Conservation (phyloP, 768 basidiomycete species). For the Russula virescens region DNA sequence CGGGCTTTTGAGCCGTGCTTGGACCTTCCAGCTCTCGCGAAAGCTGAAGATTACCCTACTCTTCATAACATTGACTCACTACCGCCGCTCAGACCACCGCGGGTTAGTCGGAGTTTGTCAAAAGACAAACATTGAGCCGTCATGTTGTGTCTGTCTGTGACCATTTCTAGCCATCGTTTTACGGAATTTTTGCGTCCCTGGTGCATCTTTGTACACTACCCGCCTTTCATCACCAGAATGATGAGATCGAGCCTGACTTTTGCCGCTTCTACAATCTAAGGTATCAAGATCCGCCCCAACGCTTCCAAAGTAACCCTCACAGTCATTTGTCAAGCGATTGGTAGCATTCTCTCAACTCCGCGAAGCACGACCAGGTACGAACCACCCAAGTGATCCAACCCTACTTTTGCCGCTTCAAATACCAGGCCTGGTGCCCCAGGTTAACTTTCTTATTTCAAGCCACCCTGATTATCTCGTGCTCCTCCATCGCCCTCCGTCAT, state of each 20-base stretch:
- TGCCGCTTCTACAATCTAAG: neutral
- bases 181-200: constrained; percentile 12
- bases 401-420: constrained; percentile 21
- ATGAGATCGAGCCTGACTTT: neutral
- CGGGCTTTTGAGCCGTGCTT: neutral
- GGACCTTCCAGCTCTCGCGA: neutral
- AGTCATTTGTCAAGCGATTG: neutral
- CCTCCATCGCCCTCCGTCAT: constrained; percentile 1
- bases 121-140: too few species aligned
- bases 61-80: too few species aligned
- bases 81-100: neutral
- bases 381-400: too few species aligned
- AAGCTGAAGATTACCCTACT: constrained; percentile 16
- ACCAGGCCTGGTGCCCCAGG: neutral
- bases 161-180: neutral
- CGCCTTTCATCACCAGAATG: constrained; percentile 1
- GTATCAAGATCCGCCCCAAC: constrained; percentile 11
- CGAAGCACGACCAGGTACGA: constrained; percentile 15
- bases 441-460: constrained; percentile 1
- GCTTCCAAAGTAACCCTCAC: neutral
- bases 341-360: constrained; percentile 11
- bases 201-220: neutral
- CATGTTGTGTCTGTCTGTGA: neutral
- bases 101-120: neutral
- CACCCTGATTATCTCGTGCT: neutral